phyloP scores from a whole-genome alignment of 495 filamentous ascomycete species.

The Penicillium macrosclerotiorum region DNA sequence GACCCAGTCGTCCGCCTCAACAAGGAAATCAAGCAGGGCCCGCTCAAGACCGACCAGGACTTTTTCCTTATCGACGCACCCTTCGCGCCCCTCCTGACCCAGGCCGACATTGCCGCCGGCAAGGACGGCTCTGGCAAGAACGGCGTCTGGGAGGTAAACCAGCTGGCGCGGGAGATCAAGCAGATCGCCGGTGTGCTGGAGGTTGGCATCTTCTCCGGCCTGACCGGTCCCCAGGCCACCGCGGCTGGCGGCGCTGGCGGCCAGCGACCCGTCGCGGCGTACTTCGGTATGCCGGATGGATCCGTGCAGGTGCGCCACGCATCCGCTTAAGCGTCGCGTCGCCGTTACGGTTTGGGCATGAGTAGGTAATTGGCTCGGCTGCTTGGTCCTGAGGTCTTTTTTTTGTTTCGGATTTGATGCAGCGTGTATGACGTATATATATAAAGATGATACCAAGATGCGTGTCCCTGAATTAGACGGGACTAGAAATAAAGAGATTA shows the following conservation, averaged over 20 bases:
- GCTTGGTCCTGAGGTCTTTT: no score
- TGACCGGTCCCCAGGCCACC: constrained; percentile 67
- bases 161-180: constrained; percentile 70
- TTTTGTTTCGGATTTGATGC: constrained; percentile 2
- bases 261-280: constrained; percentile 88
- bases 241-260: constrained; percentile 62
- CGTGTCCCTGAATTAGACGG: not conserved
- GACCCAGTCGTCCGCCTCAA: constrained; percentile 68
- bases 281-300: constrained; percentile 90
- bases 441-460: constrained; percentile 29
- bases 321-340: constrained; percentile 20
- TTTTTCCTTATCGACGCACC: constrained; percentile 93
- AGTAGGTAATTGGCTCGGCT: no score
- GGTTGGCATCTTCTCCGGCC: constrained; percentile 83
- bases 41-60: constrained; percentile 87
- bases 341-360: no score
- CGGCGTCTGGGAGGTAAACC: constrained; percentile 75
- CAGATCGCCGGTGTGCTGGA: constrained; percentile 84
- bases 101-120: constrained; percentile 52
- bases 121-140: constrained; percentile 48
- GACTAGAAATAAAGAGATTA: not conserved
- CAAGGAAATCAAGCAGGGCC: constrained; percentile 67
- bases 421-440: constrained; percentile 15
- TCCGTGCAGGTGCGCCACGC: constrained; percentile 54
- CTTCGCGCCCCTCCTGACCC: constrained; percentile 67